Percentiles rank a stretch among this genome's conserved stretches.
These are phyloP conservation scores for Carex cristatella DNA, from an alignment of 176 grass and related monocot genomes.

Conservation along the genomic window DNA sequence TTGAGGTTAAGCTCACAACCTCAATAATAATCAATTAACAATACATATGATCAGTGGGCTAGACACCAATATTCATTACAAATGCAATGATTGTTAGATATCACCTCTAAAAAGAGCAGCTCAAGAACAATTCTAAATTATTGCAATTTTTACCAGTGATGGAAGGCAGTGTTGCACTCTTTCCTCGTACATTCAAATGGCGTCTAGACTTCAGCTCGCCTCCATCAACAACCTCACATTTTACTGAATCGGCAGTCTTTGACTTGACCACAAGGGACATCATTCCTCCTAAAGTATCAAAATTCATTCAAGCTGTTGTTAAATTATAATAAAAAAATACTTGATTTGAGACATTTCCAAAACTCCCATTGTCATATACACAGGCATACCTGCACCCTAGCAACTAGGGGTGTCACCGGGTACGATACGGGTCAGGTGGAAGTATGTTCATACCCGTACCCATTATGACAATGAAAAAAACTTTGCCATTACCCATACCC, in stretches of 20 bases:
- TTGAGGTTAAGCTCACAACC: background rate
- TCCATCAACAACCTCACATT: conserved; percentile 93
- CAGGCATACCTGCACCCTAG: background rate
- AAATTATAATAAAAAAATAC: background rate
- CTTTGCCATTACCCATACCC: no score
- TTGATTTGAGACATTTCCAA: background rate
- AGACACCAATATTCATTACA: background rate
- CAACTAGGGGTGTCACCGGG: no score
- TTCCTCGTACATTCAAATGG: conserved; percentile 95
- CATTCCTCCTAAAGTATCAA: conserved; percentile 80
- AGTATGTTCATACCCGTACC: no score
- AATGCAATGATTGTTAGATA: background rate
- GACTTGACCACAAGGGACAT: conserved; percentile 89
- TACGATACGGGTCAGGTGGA: no score
- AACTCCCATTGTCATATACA: background rate
- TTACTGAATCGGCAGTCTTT: conserved; percentile 88
- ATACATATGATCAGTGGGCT: background rate
- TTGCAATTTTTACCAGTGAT: conserved; percentile 68
- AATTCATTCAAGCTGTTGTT: background rate
- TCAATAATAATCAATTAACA: background rate
- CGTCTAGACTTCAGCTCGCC: conserved; percentile 96
- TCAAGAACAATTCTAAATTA: background rate
- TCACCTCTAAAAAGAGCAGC: background rate
- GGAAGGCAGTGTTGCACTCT: conserved; percentile 96
- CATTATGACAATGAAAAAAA: no score